A percentile compares a stretch with the other conserved stretches of the same genome.
These are phyloP conservation scores for Diplotaxis tenuifolia DNA, from an alignment of 345 rosid genomes.

Conservation along the genomic window DNA sequence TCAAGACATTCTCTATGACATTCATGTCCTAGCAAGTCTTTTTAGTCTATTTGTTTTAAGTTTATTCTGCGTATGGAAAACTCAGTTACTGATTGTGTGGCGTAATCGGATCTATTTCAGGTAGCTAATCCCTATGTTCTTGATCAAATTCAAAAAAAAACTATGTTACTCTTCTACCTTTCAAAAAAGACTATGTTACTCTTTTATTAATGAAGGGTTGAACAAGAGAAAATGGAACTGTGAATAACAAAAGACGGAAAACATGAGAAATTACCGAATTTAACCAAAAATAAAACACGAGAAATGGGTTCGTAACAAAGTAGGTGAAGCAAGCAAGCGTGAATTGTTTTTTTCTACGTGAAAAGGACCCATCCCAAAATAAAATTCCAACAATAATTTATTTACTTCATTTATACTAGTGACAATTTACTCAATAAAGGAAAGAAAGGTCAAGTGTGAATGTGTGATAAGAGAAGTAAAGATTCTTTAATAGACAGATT, in stretches of 20 bases:
- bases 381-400: neutral
- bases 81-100: too few species aligned
- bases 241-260: neutral
- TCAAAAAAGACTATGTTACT: too few species aligned
- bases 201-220: too few species aligned
- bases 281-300: neutral
- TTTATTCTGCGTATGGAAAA: too few species aligned
- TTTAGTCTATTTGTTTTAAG: too few species aligned
- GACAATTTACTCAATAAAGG: neutral
- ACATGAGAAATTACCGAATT: too few species aligned
- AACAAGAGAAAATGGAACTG: neutral
- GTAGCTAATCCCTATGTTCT: too few species aligned
- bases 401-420: neutral
- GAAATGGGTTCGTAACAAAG: conserved; percentile 10
- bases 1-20: too few species aligned
- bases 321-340: conserved; percentile 9
- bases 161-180: too few species aligned
- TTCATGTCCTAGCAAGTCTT: too few species aligned
- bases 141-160: too few species aligned
- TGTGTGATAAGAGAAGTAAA: neutral
- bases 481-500: conserved; percentile 1
- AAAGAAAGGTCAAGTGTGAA: neutral
- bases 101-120: too few species aligned
- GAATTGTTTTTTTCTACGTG: neutral
- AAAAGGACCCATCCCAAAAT: neutral